Evolutionary conservation across 495 filamentous ascomycete species (phyloP).

Genomic region (Aspergillus saccharolyticus): DNA sequence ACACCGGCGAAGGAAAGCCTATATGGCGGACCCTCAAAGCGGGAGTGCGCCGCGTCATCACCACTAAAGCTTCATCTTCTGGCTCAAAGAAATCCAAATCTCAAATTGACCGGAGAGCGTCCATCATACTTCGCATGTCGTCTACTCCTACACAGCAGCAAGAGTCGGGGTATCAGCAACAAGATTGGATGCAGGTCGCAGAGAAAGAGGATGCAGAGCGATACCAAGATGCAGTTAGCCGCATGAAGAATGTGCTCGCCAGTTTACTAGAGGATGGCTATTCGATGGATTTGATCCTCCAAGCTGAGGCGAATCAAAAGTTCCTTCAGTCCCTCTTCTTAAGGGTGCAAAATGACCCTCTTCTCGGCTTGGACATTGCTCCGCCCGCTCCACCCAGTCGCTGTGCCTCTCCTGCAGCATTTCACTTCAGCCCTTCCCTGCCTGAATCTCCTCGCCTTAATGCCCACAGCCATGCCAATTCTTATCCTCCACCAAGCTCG

Average conservation of each 20-base stretch:
- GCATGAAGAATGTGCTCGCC: conserved; percentile 2
- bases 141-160: not conserved
- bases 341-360: conserved; percentile 2
- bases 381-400: not conserved
- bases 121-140: conserved; percentile 1
- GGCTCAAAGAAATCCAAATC: not conserved
- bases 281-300: not conserved
- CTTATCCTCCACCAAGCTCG: not conserved
- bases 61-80: not conserved
- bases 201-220: not conserved
- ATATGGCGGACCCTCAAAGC: not conserved
- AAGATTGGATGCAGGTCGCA: not conserved
- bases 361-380: conserved; percentile 1
- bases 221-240: not conserved
- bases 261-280: not conserved
- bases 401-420: not conserved
- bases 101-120: not conserved
- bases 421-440: not conserved
- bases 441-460: not conserved
- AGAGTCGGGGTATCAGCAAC: not conserved
- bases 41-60: not conserved
- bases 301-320: conserved; percentile 2
- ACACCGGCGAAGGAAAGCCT: not conserved
- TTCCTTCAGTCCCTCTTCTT: conserved; percentile 1
- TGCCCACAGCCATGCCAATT: not conserved